Percentiles rank a stretch among this genome's conserved stretches.
phyloP scores from a whole-genome alignment of 208 protist genomes.

The Endotrypanum monterogeii region DNA sequence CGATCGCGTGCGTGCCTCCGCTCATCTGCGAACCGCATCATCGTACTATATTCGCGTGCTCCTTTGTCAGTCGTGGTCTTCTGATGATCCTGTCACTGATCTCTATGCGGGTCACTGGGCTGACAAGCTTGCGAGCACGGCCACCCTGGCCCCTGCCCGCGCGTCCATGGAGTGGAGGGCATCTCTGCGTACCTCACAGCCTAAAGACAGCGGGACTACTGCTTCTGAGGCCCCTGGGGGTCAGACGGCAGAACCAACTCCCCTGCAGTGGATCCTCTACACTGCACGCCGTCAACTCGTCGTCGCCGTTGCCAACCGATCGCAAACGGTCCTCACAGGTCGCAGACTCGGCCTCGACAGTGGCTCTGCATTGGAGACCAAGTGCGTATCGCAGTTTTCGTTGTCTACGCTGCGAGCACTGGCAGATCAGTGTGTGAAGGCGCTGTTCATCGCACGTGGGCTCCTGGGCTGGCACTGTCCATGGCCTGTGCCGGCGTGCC shows the following conservation, averaged over 20 bases:
- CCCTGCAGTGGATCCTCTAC: conserved; percentile 45
- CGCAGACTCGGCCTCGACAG: conserved; percentile 5
- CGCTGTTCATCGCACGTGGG: conserved; percentile 16
- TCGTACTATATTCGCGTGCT: conserved; percentile 16
- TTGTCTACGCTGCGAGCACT: conserved; percentile 8
- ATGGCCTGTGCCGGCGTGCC: conserved; percentile 6
- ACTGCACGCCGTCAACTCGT: conserved; percentile 45
- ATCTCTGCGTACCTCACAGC: conserved; percentile 1
- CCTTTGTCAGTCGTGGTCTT: conserved; percentile 9
- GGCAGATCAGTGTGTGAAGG: conserved; percentile 34
- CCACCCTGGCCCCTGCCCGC: conserved; percentile 12
- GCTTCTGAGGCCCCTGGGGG: background rate
- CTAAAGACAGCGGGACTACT: background rate
- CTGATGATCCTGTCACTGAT: background rate
- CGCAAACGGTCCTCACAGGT: conserved; percentile 24
- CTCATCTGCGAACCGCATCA: conserved; percentile 9
- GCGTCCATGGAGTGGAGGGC: conserved; percentile 21
- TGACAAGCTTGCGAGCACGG: background rate
- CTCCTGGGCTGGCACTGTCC: conserved; percentile 41
- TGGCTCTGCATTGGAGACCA: background rate
- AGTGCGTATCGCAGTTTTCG: background rate
- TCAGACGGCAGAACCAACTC: conserved; percentile 19
- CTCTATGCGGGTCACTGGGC: conserved; percentile 4
- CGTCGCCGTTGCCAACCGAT: conserved; percentile 39
- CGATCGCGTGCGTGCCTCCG: background rate